phyloP scores from a whole-genome alignment of 1,284 basidiomycete genomes.

The Pyrrhoderma lamaoense region DNA sequence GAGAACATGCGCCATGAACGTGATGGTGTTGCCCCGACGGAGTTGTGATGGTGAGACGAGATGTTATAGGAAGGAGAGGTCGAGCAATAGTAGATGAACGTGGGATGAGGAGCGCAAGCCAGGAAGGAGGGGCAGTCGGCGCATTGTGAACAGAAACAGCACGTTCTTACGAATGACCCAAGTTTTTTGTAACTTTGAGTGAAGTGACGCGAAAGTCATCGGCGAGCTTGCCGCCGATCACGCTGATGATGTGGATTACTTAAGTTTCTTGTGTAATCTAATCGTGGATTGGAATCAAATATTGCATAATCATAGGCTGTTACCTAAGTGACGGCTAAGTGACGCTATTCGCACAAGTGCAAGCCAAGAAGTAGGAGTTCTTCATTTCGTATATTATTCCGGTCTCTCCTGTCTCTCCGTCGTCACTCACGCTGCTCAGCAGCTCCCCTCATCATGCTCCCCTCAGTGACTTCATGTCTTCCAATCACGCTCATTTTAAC shows the following conservation, averaged over 20 bases:
- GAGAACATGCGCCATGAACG: conserved; percentile 13
- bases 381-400: too few relatives aligned
- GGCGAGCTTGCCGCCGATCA: too few relatives aligned
- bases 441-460: conserved; percentile 3
- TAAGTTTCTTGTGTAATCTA: too few relatives aligned
- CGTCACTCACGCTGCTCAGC: background rate
- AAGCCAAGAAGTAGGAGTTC: too few relatives aligned
- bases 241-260: too few relatives aligned
- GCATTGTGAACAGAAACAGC: background rate
- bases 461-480: conserved; percentile 21
- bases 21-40: conserved; percentile 14
- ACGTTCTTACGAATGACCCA: too few relatives aligned
- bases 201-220: too few relatives aligned
- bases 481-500: conserved; percentile 36
- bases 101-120: conserved; percentile 28
- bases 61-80: conserved; percentile 33
- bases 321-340: too few relatives aligned
- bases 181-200: too few relatives aligned
- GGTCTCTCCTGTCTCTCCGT: background rate
- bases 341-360: too few relatives aligned
- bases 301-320: too few relatives aligned
- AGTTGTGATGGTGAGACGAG: conserved; percentile 23
- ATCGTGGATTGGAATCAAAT: too few relatives aligned
- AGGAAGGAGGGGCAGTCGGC: conserved; percentile 11
- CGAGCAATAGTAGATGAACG: conserved; percentile 27